These are phyloP conservation scores for Heritiera littoralis DNA, from an alignment of 345 rosid species.

Conservation along the genomic window DNA sequence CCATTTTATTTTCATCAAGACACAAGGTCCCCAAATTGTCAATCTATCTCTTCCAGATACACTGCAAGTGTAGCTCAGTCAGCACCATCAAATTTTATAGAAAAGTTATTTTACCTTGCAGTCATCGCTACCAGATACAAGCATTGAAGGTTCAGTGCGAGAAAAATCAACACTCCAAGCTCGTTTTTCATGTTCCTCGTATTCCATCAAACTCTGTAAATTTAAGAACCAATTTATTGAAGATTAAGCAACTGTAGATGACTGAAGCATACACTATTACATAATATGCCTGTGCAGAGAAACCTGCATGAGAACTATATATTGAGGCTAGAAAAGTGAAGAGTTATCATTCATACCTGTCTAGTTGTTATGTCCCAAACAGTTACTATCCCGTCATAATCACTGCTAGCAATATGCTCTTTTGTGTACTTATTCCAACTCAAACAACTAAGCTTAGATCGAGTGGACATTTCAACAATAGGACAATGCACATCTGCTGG, in stretches of 20 bases:
- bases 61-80: not conserved
- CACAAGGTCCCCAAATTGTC: not conserved
- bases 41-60: not conserved
- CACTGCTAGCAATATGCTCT: slow-evolving; percentile 64
- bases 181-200: slow-evolving; percentile 64
- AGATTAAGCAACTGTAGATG: not conserved
- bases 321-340: not conserved
- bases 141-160: slow-evolving; percentile 58
- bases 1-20: not conserved
- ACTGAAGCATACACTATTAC: not conserved
- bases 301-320: not conserved
- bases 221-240: not conserved
- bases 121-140: slow-evolving; percentile 67
- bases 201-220: slow-evolving; percentile 60
- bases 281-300: not conserved
- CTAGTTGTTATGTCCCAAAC: slow-evolving; percentile 61
- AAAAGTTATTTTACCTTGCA: slow-evolving; percentile 44
- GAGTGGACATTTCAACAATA: slow-evolving; percentile 52
- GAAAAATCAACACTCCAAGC: slow-evolving; percentile 78
- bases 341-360: slow-evolving; percentile 39
- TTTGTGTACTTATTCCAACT: slow-evolving; percentile 69
- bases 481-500: slow-evolving; percentile 58
- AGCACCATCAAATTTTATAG: slow-evolving; percentile 9
- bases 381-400: slow-evolving; percentile 62
- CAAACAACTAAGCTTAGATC: slow-evolving; percentile 70